Evolutionary conservation across 495 filamentous ascomycete species (phyloP).

Genomic region (Hyaloscypha variabilis): DNA sequence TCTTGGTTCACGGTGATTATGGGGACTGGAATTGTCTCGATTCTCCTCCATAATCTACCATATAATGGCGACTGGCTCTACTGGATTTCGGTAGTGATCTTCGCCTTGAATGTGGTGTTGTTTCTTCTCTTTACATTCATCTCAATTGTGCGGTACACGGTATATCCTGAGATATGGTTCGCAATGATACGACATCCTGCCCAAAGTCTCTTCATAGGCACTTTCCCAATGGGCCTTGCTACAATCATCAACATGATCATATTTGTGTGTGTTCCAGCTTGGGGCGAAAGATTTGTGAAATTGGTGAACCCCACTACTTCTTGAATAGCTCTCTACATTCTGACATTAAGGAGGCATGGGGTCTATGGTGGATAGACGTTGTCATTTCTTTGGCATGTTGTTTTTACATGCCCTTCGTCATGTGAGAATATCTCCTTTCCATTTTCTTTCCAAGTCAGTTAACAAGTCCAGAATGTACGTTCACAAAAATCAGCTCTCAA

Average conservation of each 20-base stretch:
- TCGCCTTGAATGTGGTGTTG: conserved; percentile 55
- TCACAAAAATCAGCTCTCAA: conserved; percentile 34
- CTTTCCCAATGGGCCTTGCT: conserved; percentile 64
- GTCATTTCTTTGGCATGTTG: conserved; percentile 51
- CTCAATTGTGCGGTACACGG: conserved; percentile 53
- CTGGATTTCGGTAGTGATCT: conserved; percentile 55
- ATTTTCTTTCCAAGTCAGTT: conserved; percentile 11
- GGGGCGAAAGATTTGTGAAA: conserved; percentile 41
- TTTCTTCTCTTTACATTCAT: conserved; percentile 49
- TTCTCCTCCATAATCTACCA: conserved; percentile 59
- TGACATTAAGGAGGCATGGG: conserved; percentile 43
- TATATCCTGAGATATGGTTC: conserved; percentile 60
- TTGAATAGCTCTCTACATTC: conserved; percentile 15
- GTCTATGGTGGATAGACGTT: conserved; percentile 62
- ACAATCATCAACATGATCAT: conserved; percentile 63
- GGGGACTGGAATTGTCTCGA: conserved; percentile 67
- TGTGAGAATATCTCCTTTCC: conserved; percentile 42
- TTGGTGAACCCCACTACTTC: conserved; percentile 16
- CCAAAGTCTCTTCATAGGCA: conserved; percentile 64
- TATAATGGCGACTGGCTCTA: conserved; percentile 57
- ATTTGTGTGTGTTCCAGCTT: conserved; percentile 55
- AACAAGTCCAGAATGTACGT: conserved; percentile 33
- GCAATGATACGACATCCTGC: conserved; percentile 59
- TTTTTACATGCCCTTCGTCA: conserved; percentile 55
- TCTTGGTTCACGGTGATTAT: conserved; percentile 62